Conservation (phyloP, 1,284 basidiomycete genomes). For the Omphalotus olearius region DNA sequence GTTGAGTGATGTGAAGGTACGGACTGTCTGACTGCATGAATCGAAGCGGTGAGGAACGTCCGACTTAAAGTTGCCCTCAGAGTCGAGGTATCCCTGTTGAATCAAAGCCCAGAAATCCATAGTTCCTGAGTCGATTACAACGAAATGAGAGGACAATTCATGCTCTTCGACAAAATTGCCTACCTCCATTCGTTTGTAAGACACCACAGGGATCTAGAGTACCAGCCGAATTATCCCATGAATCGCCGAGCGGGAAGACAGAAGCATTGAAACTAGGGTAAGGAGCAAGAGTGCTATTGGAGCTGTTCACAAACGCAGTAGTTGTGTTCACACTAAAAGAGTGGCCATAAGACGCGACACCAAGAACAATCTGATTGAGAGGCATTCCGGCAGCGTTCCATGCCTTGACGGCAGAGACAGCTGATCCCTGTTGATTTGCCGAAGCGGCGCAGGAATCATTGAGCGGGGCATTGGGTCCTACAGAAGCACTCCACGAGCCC, state of each 20-base stretch:
- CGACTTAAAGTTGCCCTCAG: constrained; percentile 35
- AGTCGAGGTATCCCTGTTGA: constrained; percentile 35
- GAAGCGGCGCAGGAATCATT: constrained; percentile 68
- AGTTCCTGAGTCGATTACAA: constrained; percentile 27
- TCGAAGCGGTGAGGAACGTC: constrained; percentile 43
- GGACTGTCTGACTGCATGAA: constrained; percentile 50
- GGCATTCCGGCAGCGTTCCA: constrained; percentile 76
- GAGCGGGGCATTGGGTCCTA: constrained; percentile 81
- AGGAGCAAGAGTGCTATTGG: constrained; percentile 30
- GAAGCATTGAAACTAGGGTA: constrained; percentile 49
- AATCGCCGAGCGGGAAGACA: constrained; percentile 47
- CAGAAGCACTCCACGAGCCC: constrained; percentile 29
- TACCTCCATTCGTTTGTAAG: constrained; percentile 18
- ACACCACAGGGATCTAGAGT: constrained; percentile 38
- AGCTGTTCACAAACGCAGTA: constrained; percentile 29
- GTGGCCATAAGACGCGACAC: constrained; percentile 76
- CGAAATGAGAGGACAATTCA: not conserved
- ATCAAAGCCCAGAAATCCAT: constrained; percentile 46
- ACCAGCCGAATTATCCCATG: constrained; percentile 43
- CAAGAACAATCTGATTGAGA: constrained; percentile 71
- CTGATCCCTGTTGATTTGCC: constrained; percentile 65
- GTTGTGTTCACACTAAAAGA: constrained; percentile 43
- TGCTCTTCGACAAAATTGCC: not conserved
- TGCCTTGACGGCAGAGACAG: constrained; percentile 60
- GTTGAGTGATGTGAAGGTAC: constrained; percentile 18